These are phyloP conservation scores for Peronospora farinosa DNA, from an alignment of 352 stramenopile species.

Conservation along the genomic window DNA sequence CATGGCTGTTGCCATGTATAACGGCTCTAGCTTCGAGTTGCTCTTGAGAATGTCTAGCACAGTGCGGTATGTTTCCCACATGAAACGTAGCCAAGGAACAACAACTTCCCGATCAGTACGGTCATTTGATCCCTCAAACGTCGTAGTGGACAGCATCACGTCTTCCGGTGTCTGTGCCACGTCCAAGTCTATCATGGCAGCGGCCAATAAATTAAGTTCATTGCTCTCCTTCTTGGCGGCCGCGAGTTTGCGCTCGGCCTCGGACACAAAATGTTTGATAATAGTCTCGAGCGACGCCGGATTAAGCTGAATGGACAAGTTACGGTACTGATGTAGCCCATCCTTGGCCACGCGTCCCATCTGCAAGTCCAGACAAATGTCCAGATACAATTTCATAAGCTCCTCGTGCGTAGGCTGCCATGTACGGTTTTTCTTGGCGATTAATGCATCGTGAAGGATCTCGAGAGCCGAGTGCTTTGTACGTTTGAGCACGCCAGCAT, in stretches of 20 bases:
- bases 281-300: constrained; percentile 93
- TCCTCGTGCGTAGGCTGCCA: constrained; percentile 96
- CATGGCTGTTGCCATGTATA: constrained; percentile 75
- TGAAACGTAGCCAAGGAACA: constrained; percentile 89
- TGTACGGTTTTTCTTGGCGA: constrained; percentile 91
- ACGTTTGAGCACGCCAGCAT: constrained; percentile 60
- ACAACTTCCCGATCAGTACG: constrained; percentile 92
- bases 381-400: constrained; percentile 95
- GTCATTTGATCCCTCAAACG: constrained; percentile 91
- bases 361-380: constrained; percentile 95
- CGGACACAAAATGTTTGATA: constrained; percentile 88
- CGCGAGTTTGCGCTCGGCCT: constrained; percentile 85
- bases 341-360: constrained; percentile 93
- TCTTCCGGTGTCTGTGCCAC: constrained; percentile 91
- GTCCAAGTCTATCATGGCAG: constrained; percentile 86
- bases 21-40: constrained; percentile 89
- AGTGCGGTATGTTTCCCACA: constrained; percentile 97
- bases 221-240: constrained; percentile 83
- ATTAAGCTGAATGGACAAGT: constrained; percentile 91
- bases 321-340: constrained; percentile 97
- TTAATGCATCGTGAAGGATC: constrained; percentile 92
- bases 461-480: constrained; percentile 80
- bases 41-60: constrained; percentile 96
- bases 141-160: constrained; percentile 96
- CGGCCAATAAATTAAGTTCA: constrained; percentile 72